Conservation (phyloP, 1,284 basidiomycete species). For the Pholiota adiposa region DNA sequence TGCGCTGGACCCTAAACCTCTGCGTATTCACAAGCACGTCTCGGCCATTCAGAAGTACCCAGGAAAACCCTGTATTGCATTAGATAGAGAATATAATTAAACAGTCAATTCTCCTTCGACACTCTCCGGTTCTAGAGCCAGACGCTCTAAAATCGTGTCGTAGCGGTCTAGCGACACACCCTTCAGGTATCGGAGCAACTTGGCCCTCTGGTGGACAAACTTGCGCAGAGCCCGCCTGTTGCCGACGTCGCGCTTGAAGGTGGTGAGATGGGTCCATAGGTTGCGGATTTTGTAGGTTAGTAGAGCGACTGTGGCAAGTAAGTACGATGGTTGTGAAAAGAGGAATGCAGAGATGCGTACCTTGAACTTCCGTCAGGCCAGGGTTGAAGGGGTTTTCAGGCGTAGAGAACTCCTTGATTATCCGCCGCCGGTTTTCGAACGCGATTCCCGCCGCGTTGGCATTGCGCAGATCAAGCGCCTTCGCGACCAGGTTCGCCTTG, state of each 20-base stretch:
- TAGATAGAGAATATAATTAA: slow-evolving; percentile 13
- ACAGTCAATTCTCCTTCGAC: slow-evolving; percentile 82
- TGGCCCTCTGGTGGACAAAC: slow-evolving; percentile 84
- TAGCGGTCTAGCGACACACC: slow-evolving; percentile 72
- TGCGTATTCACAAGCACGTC: too few species aligned
- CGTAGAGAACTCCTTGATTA: slow-evolving; percentile 81
- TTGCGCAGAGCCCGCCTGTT: slow-evolving; percentile 77
- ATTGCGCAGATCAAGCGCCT: slow-evolving; percentile 84
- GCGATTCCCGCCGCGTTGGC: slow-evolving; percentile 85
- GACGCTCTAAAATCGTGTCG: slow-evolving; percentile 69
- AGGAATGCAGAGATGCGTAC: slow-evolving; percentile 46
- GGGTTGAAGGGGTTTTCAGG: slow-evolving; percentile 74
- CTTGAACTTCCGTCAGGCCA: slow-evolving; percentile 88
- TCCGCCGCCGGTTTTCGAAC: slow-evolving; percentile 83
- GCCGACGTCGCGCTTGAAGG: slow-evolving; percentile 77
- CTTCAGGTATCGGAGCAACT: slow-evolving; percentile 84
- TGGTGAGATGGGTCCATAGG: slow-evolving; percentile 74
- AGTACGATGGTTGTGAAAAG: background rate
- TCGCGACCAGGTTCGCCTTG: slow-evolving; percentile 71
- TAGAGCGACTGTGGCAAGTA: slow-evolving; percentile 68
- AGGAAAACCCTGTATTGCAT: background rate
- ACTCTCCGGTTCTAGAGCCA: slow-evolving; percentile 79
- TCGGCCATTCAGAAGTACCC: too few species aligned
- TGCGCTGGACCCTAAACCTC: too few species aligned
- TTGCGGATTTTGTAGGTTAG: slow-evolving; percentile 87